A percentile compares a stretch with the other conserved stretches of the same genome.
phyloP scores from a whole-genome alignment of 73 alveolate genomes.

The Stentor coeruleus region DNA sequence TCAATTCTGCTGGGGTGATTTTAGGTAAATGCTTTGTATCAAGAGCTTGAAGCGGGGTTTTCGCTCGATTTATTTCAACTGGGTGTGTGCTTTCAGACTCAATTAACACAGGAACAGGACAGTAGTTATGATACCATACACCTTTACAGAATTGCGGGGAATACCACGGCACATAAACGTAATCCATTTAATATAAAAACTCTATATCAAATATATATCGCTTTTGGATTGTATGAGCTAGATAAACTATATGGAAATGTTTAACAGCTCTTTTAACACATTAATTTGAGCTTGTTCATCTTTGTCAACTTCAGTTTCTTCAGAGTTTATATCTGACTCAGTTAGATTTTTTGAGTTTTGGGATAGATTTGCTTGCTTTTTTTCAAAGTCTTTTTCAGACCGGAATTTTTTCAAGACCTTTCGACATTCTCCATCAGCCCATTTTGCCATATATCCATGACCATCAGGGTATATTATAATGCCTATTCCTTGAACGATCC shows the following conservation, averaged over 20 bases:
- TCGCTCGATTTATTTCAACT: background rate
- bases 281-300: no score
- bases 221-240: background rate
- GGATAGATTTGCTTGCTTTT: no score
- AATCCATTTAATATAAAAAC: background rate
- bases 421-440: background rate
- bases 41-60: slow-evolving; percentile 24
- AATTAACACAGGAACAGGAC: background rate
- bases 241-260: background rate
- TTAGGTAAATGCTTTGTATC: background rate
- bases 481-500: background rate
- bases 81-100: background rate
- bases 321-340: background rate
- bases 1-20: slow-evolving; percentile 1
- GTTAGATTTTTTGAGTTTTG: background rate
- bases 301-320: background rate
- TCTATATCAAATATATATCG: no score
- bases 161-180: slow-evolving; percentile 20
- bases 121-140: background rate
- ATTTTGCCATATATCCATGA: background rate
- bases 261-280: no score
- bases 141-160: slow-evolving; percentile 16
- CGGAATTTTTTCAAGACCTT: no score
- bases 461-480: background rate
- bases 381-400: no score